phyloP scores from a whole-genome alignment of 2,329 filamentous ascomycete genomes.

The Fusarium sp. region DNA sequence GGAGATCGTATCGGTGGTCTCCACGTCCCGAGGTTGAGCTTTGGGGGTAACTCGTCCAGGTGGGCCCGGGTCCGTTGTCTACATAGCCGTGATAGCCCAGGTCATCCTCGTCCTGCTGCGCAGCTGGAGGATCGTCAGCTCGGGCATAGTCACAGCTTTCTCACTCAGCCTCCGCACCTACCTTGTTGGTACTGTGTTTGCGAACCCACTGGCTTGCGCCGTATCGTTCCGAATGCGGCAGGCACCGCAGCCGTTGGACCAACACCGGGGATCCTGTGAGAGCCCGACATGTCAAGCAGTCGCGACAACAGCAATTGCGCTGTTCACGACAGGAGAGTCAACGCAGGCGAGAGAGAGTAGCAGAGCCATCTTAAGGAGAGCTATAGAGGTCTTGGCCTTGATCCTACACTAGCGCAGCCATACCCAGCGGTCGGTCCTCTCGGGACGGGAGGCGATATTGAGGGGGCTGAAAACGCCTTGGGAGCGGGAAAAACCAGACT shows the following conservation, averaged over 20 bases:
- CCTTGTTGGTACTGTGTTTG: slow-evolving; percentile 24
- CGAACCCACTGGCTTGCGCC: slow-evolving; percentile 14
- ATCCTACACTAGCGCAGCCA: slow-evolving; percentile 6
- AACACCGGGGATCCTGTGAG: not conserved
- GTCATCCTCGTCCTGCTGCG: slow-evolving; percentile 31
- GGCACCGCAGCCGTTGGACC: slow-evolving; percentile 1
- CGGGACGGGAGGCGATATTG: not conserved
- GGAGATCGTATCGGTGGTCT: slow-evolving; percentile 29
- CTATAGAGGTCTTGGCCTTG: slow-evolving; percentile 8
- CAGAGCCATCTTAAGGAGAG: slow-evolving; percentile 20
- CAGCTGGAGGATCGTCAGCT: slow-evolving; percentile 4
- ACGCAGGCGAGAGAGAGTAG: not conserved
- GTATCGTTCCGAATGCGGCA: slow-evolving; percentile 7
- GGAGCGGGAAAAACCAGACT: slow-evolving; percentile 2
- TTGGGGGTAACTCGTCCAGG: slow-evolving; percentile 13
- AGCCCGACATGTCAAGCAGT: slow-evolving; percentile 6
- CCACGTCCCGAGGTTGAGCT: slow-evolving; percentile 23
- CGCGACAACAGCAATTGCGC: slow-evolving; percentile 6
- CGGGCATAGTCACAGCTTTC: not conserved
- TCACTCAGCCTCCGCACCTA: slow-evolving; percentile 1
- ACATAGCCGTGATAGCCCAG: slow-evolving; percentile 19
- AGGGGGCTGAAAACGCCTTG: not conserved
- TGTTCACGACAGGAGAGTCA: not conserved
- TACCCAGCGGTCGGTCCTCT: not conserved
- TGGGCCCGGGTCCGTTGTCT: slow-evolving; percentile 5